Evolutionary conservation across 2,329 filamentous ascomycete species (phyloP).

Genomic region (Epichloe brachyelytri): DNA sequence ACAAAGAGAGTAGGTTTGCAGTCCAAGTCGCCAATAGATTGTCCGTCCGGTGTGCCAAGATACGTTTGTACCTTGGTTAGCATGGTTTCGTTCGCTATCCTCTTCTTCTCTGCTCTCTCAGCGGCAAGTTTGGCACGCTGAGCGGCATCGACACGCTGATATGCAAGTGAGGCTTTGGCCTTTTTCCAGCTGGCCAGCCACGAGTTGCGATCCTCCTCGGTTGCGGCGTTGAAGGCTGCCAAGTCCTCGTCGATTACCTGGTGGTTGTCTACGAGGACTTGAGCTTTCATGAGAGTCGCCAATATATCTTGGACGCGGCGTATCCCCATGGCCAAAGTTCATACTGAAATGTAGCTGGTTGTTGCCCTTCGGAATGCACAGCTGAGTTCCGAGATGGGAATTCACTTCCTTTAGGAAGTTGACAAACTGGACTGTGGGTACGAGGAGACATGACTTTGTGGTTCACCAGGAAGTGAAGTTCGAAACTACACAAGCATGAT

Average conservation of each 20-base stretch:
- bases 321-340: conserved; percentile 46
- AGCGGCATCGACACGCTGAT: conserved; percentile 15
- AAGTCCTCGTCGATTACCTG: conserved; percentile 15
- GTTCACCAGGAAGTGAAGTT: conserved; percentile 40
- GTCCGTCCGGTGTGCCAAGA: conserved; percentile 43
- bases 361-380: conserved; percentile 44
- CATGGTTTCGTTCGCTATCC: conserved; percentile 34
- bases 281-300: conserved; percentile 13
- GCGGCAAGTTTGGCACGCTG: neutral
- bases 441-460: conserved; percentile 47
- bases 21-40: neutral
- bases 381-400: conserved; percentile 33
- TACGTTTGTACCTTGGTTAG: conserved; percentile 56
- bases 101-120: conserved; percentile 22
- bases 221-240: conserved; percentile 16
- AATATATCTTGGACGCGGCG: conserved; percentile 55
- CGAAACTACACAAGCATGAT: conserved; percentile 39
- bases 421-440: conserved; percentile 53
- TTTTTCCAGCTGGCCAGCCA: conserved; percentile 3
- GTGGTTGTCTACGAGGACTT: neutral
- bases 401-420: conserved; percentile 55
- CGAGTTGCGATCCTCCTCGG: neutral
- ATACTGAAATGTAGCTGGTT: conserved; percentile 44
- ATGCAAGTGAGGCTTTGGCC: conserved; percentile 20
- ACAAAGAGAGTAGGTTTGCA: conserved; percentile 45